Conservation (phyloP, 805 yeast species). For the Kodamaea kakaduensis region DNA sequence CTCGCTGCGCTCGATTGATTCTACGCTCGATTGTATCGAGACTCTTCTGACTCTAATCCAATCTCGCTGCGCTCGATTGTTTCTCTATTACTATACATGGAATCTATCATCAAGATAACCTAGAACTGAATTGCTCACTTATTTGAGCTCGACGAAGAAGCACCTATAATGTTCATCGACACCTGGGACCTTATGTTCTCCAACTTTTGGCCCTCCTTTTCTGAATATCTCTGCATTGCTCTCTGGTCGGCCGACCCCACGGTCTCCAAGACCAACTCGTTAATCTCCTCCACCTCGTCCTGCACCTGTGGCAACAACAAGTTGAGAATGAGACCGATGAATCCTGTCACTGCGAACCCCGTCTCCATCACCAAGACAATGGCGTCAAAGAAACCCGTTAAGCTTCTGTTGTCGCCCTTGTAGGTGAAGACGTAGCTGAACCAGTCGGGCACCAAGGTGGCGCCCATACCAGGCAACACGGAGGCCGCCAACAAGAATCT, state of each 20-base stretch:
- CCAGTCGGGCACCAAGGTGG: conserved; percentile 63
- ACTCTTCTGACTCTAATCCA: too few species aligned
- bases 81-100: too few species aligned
- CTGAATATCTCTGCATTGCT: conserved; percentile 29
- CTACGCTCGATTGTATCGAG: too few species aligned
- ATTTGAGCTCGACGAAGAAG: conserved; percentile 6
- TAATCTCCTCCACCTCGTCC: conserved; percentile 46
- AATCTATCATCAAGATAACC: too few species aligned
- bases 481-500: conserved; percentile 68
- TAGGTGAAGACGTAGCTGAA: conserved; percentile 63
- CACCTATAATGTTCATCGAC: conserved; percentile 4
- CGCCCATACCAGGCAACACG: conserved; percentile 62
- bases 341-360: conserved; percentile 67
- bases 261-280: conserved; percentile 42
- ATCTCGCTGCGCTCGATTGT: too few species aligned
- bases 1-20: too few species aligned
- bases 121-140: conserved; percentile 4
- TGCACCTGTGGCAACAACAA: conserved; percentile 56
- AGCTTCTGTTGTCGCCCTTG: conserved; percentile 52
- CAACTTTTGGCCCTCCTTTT: conserved; percentile 29
- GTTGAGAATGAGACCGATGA: conserved; percentile 59
- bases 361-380: conserved; percentile 68
- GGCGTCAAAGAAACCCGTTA: conserved; percentile 64
- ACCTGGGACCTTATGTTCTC: conserved; percentile 16
- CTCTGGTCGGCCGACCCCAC: conserved; percentile 39